Base-by-base conservation (phyloP, 371 early-diverging fungal species). In the Mortierella sp. region DNA sequence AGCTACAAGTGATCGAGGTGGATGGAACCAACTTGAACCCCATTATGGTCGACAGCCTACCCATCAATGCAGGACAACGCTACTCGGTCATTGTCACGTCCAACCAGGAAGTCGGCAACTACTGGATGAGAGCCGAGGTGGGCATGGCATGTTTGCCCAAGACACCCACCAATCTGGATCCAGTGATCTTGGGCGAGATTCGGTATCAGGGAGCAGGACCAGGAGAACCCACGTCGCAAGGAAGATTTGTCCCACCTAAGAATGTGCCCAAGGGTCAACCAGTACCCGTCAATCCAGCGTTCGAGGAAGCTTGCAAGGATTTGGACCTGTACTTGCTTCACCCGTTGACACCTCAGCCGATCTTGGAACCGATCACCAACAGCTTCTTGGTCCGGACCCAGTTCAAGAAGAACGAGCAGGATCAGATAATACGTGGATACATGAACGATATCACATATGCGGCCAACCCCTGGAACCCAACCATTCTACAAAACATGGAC, bases 81-180 rank as follows among this genome's bases (percentile, higher is more conserved):
- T 79, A 79, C 60, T 79, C 80, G 12, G 80, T 71, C 19, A 79
- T 79, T 54, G 58, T 79, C 31, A 61, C 63, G 7, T 43, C 80
- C 6, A 77, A 79, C 19, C 76, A 79, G 61, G 65, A 66, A 7
- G 45, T 70, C 5, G 53, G 60, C 1, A 79, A 79, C 49, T 79
- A 77, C 43, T 77, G 71, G 70, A 77, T 79, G 78, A 48, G 78
- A 24, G 78, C 72, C 2, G 72, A 78, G 44, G 48, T 78, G 10
- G 78, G 72, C 54, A 54, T 19, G 25, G 48, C 16, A 3, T 78
- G 72, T 55, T 21, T 71, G 29, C 72, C 67, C 34, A 52, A 57
- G 9, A 45, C 46, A 34, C 10, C 48, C 2, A 24, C 59, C 17
- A 74, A 74, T 27, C 43, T 76, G 41, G 66, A 76, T 47, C 80